These are phyloP conservation scores for Metschnikowia similis DNA, from an alignment of 805 yeast species.

Conservation along the genomic window DNA sequence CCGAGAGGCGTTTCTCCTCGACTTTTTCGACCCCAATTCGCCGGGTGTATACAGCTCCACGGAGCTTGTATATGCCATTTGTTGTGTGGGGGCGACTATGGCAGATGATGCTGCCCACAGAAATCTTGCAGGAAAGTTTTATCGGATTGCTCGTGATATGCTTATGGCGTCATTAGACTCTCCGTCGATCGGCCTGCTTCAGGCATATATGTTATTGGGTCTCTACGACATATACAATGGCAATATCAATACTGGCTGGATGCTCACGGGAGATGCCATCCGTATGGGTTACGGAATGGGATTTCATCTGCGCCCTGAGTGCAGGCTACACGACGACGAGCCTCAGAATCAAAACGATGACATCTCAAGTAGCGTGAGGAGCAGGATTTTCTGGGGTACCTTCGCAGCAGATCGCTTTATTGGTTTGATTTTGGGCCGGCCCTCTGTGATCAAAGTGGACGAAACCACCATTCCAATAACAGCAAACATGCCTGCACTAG, in stretches of 20 bases:
- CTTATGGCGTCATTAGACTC: slow-evolving; percentile 9
- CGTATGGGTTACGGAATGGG: slow-evolving; percentile 15
- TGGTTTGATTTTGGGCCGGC: slow-evolving; percentile 13
- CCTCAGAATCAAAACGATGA: neutral
- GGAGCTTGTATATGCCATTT: slow-evolving; percentile 12
- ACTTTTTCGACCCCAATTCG: slow-evolving; percentile 11
- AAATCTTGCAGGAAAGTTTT: slow-evolving; percentile 5
- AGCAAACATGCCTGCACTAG: slow-evolving; percentile 13
- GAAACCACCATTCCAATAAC: slow-evolving; percentile 10
- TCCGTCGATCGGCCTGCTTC: slow-evolving; percentile 11
- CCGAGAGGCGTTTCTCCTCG: slow-evolving; percentile 14
- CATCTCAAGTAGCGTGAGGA: slow-evolving; percentile 8
- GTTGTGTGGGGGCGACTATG: slow-evolving; percentile 12
- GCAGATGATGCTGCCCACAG: slow-evolving; percentile 3
- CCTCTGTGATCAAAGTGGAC: slow-evolving; percentile 8
- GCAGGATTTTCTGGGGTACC: slow-evolving; percentile 15
- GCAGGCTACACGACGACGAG: slow-evolving; percentile 7
- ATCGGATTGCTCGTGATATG: slow-evolving; percentile 8
- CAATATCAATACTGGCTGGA: slow-evolving; percentile 13
- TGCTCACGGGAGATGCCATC: slow-evolving; percentile 13
- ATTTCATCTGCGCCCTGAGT: slow-evolving; percentile 11
- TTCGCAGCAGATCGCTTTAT: slow-evolving; percentile 13
- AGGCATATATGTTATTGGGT: slow-evolving; percentile 14
- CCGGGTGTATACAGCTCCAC: slow-evolving; percentile 9
- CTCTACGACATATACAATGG: slow-evolving; percentile 13